Base-by-base conservation (phyloP, 768 basidiomycete genomes). In the Mrakia hoshinonis region DNA sequence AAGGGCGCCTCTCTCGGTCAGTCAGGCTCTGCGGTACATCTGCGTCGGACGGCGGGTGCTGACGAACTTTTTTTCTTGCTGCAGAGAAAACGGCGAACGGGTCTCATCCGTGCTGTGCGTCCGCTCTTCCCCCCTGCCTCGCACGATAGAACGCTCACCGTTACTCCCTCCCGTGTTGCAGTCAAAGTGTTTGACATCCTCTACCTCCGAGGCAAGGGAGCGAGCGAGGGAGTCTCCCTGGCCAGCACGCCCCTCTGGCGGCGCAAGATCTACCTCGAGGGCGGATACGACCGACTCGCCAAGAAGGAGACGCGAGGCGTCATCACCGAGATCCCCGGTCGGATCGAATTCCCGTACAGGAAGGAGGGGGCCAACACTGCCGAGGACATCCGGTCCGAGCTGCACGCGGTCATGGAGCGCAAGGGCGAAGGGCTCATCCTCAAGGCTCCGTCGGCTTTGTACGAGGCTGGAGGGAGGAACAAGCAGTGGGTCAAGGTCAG, bases 171-270 rank as follows among this genome's bases (percentile, higher is more conserved):
- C 47, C n/a, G 46, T 24, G 4, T 22, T 52, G 15, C 73, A 97
- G 94, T 96, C 85, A 98, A 96, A 80, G 85, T 98, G 12, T 98
- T 99, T 77, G 96, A 99, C 79, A 82, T 98, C 26, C 82, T 99
- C 0, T 92, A 90, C 77, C 83, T 96, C 70, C 51, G 67, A 34
- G 43, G 26, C n/a, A 63, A 63, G 7, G 24, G 22, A 4, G 93
- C 94, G 74, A 76, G 78, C 62, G 75, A 76, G 31, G 89, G 88
- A 34, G 31, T 48, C 18, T 43, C 83, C 84, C 77, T 87, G 88
- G 4, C 84, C 95, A 3, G 83, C 67, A 86, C 84, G 75, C 85
- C 89, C 0, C 84, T 89, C 29, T 82, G 83, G 43, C 47, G 47
- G 76, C 87, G 96, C 43, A 94, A 92, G 79, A 84, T 85, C 66